phyloP scores from a whole-genome alignment of 164 flowering plant genomes.

The Tinospora cordifolia region DNA sequence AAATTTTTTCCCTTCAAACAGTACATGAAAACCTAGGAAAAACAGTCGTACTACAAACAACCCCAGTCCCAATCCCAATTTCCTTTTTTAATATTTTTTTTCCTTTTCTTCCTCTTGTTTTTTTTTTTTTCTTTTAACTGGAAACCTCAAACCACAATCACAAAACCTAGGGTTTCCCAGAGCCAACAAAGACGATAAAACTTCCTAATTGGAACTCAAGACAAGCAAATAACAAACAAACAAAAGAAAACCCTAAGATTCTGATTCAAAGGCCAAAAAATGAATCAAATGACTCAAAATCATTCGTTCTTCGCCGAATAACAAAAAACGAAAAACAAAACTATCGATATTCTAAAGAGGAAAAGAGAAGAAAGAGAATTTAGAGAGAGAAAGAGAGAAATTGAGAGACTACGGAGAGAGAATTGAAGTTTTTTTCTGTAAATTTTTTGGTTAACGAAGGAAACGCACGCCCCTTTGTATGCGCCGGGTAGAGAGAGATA shows the following conservation, averaged over 20 bases:
- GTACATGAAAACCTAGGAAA: slow-evolving; percentile 15
- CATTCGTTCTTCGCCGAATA: neutral
- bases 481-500: neutral
- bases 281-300: neutral
- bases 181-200: neutral
- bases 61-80: too few relatives aligned
- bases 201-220: too few relatives aligned
- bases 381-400: neutral
- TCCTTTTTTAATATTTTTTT: neutral
- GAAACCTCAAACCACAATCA: neutral
- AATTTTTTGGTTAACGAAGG: neutral
- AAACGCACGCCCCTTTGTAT: too few relatives aligned
- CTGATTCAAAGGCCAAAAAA: neutral
- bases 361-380: neutral
- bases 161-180: slow-evolving; percentile 4
- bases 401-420: neutral
- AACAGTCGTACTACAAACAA: neutral
- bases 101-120: neutral
- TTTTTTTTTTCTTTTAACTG: neutral
- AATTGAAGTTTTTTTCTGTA: neutral
- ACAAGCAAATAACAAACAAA: too few relatives aligned
- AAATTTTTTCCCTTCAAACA: slow-evolving; percentile 10
- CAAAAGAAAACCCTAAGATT: slow-evolving; percentile 5
- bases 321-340: neutral
- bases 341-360: neutral